Evolutionary conservation across 2,329 filamentous ascomycete genomes (phyloP).

Genomic region (Teratosphaeria nubilosa): DNA sequence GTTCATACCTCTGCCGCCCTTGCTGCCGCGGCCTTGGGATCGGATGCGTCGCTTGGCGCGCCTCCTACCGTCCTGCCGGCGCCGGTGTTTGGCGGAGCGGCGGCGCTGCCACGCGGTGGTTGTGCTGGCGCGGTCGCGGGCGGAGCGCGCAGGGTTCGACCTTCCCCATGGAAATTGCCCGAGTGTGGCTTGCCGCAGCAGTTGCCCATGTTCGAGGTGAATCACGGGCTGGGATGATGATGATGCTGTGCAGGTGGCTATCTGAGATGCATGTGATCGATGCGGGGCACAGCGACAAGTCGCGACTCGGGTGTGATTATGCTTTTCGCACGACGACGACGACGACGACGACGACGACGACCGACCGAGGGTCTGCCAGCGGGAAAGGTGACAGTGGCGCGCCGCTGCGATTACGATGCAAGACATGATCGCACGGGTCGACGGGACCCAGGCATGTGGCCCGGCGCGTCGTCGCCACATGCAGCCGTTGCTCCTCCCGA

Average conservation of each 20-base stretch:
- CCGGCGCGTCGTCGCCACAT: too few species aligned
- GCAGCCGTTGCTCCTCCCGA: not conserved
- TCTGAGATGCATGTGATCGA: not conserved
- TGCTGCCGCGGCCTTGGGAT: slow-evolving; percentile 64
- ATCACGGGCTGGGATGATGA: not conserved
- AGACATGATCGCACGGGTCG: too few species aligned
- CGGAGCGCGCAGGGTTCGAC: slow-evolving; percentile 58
- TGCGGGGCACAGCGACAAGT: not conserved
- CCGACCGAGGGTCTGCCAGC: too few species aligned
- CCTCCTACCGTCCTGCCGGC: slow-evolving; percentile 35
- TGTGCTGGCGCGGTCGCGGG: slow-evolving; percentile 30
- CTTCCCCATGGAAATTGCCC: slow-evolving; percentile 61
- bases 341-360: too few species aligned
- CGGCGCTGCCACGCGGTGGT: slow-evolving; percentile 31
- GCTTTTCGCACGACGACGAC: too few species aligned
- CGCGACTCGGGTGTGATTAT: too few species aligned
- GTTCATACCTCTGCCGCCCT: slow-evolving; percentile 66
- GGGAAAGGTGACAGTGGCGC: too few species aligned
- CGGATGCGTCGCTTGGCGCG: slow-evolving; percentile 37
- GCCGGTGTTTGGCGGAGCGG: slow-evolving; percentile 33
- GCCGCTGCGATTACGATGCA: too few species aligned
- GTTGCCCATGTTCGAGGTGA: slow-evolving; percentile 59
- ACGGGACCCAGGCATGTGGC: too few species aligned
- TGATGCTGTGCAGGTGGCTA: not conserved
- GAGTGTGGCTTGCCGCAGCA: slow-evolving; percentile 62